Evolutionary conservation across 169 alveolate genomes (phyloP).

Genomic region (Cryptosporidium baileyi): DNA sequence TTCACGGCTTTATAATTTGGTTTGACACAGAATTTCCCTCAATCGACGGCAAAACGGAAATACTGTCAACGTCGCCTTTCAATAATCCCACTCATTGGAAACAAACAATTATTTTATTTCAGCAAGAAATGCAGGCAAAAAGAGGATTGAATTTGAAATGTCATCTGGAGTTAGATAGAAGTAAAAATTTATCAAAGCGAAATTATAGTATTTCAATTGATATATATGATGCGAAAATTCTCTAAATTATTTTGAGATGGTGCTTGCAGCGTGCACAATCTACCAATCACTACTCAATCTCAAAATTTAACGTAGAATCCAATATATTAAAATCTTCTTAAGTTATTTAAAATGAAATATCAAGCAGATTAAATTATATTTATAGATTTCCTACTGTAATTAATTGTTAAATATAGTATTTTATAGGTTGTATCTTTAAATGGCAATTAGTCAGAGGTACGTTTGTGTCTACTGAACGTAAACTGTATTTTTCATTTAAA

Average conservation of each 20-base stretch:
- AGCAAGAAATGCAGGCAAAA: constrained; percentile 22
- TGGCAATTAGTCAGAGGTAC: constrained; percentile 45
- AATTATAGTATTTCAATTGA: constrained; percentile 29
- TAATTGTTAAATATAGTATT: neutral
- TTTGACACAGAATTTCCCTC: constrained; percentile 69
- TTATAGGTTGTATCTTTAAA: neutral
- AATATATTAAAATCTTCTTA: too few relatives aligned
- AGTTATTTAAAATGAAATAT: too few relatives aligned
- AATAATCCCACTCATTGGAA: constrained; percentile 69
- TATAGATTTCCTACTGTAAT: neutral
- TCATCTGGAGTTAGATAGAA: neutral
- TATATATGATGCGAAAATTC: constrained; percentile 18
- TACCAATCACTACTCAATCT: neutral
- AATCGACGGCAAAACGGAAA: neutral
- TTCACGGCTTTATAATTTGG: constrained; percentile 61
- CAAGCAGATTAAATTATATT: too few relatives aligned
- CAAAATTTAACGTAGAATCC: too few relatives aligned
- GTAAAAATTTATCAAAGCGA: neutral
- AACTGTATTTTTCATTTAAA: neutral
- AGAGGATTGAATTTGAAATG: constrained; percentile 26
- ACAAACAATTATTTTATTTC: constrained; percentile 32
- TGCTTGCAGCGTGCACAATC: neutral
- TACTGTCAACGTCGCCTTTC: constrained; percentile 66
- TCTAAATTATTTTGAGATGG: neutral
- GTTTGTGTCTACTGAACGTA: constrained; percentile 38